These are phyloP conservation scores for Neonectria coccinea DNA, from an alignment of 2,329 filamentous ascomycete genomes.

Conservation along the genomic window DNA sequence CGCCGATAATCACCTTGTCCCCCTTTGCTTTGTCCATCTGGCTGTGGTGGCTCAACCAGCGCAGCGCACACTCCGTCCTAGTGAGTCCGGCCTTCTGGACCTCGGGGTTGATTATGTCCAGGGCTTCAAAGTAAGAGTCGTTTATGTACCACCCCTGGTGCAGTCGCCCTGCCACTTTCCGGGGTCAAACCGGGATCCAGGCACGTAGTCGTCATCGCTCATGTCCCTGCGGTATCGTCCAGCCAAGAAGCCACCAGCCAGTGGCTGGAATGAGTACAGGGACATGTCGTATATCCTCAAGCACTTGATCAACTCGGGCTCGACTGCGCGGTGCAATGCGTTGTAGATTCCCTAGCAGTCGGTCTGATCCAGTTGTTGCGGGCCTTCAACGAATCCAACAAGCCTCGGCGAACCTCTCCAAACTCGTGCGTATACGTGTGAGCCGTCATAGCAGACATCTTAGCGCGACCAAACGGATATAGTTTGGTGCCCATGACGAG, in stretches of 20 bases:
- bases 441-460: no score
- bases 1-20: slow-evolving; percentile 64
- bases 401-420: no score
- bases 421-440: no score
- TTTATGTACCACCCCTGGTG: slow-evolving; percentile 66
- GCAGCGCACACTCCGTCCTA: slow-evolving; percentile 74
- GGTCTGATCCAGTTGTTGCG: no score
- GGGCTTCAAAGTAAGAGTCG: slow-evolving; percentile 65
- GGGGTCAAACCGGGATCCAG: slow-evolving; percentile 39
- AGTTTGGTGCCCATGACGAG: slow-evolving; percentile 65
- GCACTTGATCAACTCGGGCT: slow-evolving; percentile 73
- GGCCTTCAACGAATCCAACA: no score
- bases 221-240: slow-evolving; percentile 61
- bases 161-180: slow-evolving; percentile 16
- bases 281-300: slow-evolving; percentile 73
- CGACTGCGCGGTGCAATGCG: slow-evolving; percentile 62
- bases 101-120: slow-evolving; percentile 72
- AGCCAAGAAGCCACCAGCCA: slow-evolving; percentile 77
- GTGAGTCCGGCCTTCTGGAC: slow-evolving; percentile 72
- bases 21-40: slow-evolving; percentile 56
- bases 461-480: no score
- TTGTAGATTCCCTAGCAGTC: no score
- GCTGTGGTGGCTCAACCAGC: slow-evolving; percentile 77
- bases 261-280: slow-evolving; percentile 77
- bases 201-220: slow-evolving; percentile 44